phyloP scores from a whole-genome alignment of 176 grass and related monocot species.

The Carex cristatella region DNA sequence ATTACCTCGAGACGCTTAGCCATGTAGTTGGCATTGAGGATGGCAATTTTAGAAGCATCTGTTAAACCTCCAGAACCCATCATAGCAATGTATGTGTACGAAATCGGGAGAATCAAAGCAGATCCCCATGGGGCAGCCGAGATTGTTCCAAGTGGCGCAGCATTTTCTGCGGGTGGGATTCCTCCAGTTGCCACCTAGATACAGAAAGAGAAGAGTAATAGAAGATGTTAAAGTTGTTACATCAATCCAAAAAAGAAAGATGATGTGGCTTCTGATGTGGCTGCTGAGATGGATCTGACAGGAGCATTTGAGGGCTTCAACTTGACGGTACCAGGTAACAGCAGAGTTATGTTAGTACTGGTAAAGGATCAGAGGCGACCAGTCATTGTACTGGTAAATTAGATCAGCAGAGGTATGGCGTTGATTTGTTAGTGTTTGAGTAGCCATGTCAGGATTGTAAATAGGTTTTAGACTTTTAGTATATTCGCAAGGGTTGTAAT shows the following conservation, averaged over 20 bases:
- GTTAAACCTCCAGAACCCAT: conserved; percentile 95
- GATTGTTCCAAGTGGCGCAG: conserved; percentile 83
- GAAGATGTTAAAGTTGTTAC: background rate
- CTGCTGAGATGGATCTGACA: no score
- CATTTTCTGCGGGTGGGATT: conserved; percentile 77
- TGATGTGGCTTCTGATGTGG: no score
- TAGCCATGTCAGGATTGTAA: no score
- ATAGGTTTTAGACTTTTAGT: no score
- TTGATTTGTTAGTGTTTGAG: no score
- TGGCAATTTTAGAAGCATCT: conserved; percentile 95
- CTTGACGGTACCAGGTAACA: no score
- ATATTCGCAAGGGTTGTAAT: no score
- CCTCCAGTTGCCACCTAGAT: conserved; percentile 79
- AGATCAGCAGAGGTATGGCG: no score
- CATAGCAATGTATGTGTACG: conserved; percentile 98
- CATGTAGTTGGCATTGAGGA: conserved; percentile 99
- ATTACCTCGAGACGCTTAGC: conserved; percentile 95
- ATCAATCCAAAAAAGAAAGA: background rate
- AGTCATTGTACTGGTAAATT: no score
- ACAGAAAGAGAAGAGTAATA: background rate
- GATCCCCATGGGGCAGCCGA: conserved; percentile 98
- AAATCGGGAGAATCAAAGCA: conserved; percentile 97
- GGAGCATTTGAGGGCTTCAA: no score
- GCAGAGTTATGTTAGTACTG: no score
- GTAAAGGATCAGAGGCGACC: no score